Evolutionary conservation across 176 grass and related monocot genomes (phyloP).

Genomic region (Oryza officinalis): DNA sequence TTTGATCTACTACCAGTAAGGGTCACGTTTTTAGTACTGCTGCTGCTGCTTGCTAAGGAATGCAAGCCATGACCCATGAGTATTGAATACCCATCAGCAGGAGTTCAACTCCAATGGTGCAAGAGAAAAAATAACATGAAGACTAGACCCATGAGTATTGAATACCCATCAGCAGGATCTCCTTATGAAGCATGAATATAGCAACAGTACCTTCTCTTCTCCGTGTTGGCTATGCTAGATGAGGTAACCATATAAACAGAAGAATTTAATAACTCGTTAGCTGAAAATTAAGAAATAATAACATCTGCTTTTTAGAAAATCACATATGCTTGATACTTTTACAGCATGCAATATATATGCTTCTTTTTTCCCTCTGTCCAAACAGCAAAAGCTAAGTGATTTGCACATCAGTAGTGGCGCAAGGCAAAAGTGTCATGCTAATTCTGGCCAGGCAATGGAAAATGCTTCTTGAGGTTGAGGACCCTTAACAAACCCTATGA

Average conservation of each 20-base stretch:
- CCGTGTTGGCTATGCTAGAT: background rate
- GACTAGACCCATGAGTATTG: background rate
- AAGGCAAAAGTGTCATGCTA: conserved; percentile 11
- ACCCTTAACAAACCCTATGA: background rate
- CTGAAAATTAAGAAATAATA: background rate
- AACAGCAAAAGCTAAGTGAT: background rate
- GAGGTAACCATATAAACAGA: background rate
- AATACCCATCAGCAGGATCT: too few species aligned
- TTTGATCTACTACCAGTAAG: conserved; percentile 6
- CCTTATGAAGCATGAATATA: background rate
- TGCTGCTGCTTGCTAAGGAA: background rate
- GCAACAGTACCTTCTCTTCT: background rate
- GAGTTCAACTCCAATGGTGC: conserved; percentile 7
- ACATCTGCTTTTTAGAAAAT: background rate
- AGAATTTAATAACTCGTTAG: background rate
- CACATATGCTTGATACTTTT: background rate
- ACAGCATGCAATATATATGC: background rate
- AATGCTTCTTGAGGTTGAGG: background rate
- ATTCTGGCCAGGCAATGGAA: conserved; percentile 20
- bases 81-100: background rate
- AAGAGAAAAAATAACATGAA: background rate
- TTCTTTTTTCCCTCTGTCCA: background rate
- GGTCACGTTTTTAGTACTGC: background rate
- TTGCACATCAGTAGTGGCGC: background rate
- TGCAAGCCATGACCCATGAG: background rate